phyloP scores from a whole-genome alignment of 164 flowering plant genomes.

The Euptelea pleiosperma region DNA sequence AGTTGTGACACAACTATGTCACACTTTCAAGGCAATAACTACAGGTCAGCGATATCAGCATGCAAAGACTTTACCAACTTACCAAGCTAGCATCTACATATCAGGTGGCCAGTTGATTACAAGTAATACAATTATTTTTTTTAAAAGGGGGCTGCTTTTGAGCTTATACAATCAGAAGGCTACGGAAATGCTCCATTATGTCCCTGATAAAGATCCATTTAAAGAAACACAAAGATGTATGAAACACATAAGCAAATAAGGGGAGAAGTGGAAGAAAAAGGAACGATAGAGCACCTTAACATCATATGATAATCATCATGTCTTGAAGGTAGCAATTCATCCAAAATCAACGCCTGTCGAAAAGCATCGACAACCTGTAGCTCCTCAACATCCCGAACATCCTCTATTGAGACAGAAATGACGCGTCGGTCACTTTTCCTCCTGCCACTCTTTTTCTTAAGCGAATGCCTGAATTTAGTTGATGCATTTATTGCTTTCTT shows the following conservation, averaged over 20 bases:
- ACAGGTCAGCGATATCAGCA: neutral
- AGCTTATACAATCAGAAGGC: neutral
- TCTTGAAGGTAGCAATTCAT: constrained; percentile 64
- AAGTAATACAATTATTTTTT: neutral
- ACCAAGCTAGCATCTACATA: neutral
- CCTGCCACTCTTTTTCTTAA: constrained; percentile 64
- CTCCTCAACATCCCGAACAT: constrained; percentile 81
- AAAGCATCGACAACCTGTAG: constrained; percentile 79
- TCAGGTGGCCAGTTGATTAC: neutral
- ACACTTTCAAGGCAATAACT: neutral
- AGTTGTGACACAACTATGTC: neutral
- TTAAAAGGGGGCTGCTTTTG: neutral
- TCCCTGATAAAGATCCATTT: no score
- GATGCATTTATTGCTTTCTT: constrained; percentile 88
- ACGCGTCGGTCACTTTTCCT: constrained; percentile 68
- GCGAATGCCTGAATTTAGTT: constrained; percentile 72
- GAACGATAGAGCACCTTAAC: constrained; percentile 51
- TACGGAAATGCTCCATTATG: no score
- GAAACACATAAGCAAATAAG: neutral
- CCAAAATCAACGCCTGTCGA: constrained; percentile 71
- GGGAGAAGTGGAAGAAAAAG: neutral
- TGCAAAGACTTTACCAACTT: neutral
- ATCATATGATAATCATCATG: constrained; percentile 92
- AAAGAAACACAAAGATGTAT: neutral
- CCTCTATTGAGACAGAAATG: constrained; percentile 83